Conservation (phyloP, 148 eudicot species). For the Rhododendron williamsianum region DNA sequence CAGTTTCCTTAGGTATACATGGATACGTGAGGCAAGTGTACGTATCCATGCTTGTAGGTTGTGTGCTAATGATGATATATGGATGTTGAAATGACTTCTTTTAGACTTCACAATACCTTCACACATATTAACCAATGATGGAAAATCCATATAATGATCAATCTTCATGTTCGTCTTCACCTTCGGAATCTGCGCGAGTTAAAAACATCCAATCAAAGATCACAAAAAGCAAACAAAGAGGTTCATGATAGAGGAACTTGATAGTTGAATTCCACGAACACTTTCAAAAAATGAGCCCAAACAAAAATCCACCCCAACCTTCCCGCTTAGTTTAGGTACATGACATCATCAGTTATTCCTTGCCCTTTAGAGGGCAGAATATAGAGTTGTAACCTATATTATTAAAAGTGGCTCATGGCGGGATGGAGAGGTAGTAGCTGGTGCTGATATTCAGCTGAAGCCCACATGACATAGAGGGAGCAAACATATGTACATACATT, state of each 20-base stretch:
- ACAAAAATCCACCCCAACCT: background rate
- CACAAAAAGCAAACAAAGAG: background rate
- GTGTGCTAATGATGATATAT: background rate
- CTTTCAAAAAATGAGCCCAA: background rate
- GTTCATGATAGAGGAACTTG: background rate
- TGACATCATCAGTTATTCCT: background rate
- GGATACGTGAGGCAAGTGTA: background rate
- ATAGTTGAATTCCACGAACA: background rate
- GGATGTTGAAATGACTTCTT: constrained; percentile 1
- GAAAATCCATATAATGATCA: constrained; percentile 24
- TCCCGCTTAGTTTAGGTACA: background rate
- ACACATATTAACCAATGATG: background rate
- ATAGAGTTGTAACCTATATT: background rate
- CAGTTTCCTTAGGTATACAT: background rate
- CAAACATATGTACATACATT: background rate
- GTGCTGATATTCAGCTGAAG: background rate
- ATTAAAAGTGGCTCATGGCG: background rate
- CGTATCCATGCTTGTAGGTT: background rate
- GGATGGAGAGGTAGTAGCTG: background rate
- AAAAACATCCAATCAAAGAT: background rate
- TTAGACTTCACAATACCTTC: constrained; percentile 3
- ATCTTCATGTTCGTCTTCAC: constrained; percentile 77
- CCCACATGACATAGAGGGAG: background rate
- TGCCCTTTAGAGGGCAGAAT: background rate
- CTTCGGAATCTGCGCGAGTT: constrained; percentile 63